Evolutionary conservation across 208 protist species (phyloP).

Genomic region (Trypanosoma rangeli): DNA sequence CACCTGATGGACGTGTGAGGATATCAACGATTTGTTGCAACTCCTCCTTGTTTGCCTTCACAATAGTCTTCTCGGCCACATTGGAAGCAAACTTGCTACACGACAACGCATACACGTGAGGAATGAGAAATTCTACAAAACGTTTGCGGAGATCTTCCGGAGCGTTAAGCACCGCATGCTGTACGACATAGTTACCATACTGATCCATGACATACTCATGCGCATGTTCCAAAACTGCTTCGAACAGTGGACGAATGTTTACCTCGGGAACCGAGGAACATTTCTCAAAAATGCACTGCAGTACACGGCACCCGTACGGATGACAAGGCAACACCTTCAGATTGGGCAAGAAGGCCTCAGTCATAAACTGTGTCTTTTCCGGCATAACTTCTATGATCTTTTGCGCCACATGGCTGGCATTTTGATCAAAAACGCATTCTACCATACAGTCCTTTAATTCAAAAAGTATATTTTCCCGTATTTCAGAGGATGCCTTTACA

Average conservation of each 20-base stretch:
- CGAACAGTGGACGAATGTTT: slow-evolving; percentile 77
- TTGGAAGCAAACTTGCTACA: slow-evolving; percentile 98
- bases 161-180: slow-evolving; percentile 96
- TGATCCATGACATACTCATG: slow-evolving; percentile 93
- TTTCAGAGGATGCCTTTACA: slow-evolving; percentile 52
- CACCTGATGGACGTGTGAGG: slow-evolving; percentile 44
- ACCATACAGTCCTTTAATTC: slow-evolving; percentile 93
- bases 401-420: slow-evolving; percentile 99
- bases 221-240: slow-evolving; percentile 84
- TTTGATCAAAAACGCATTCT: slow-evolving; percentile 97
- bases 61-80: slow-evolving; percentile 97
- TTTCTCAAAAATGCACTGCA: slow-evolving; percentile 95
- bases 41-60: slow-evolving; percentile 69
- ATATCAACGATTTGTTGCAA: slow-evolving; percentile 78
- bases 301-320: slow-evolving; percentile 98
- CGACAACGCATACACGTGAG: slow-evolving; percentile 78
- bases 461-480: slow-evolving; percentile 46
- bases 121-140: slow-evolving; percentile 72
- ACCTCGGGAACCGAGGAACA: slow-evolving; percentile 43
- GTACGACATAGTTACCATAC: slow-evolving; percentile 99
- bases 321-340: slow-evolving; percentile 92
- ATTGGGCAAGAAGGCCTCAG: slow-evolving; percentile 91
- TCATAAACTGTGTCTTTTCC: slow-evolving; percentile 86
- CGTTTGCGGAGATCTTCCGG: slow-evolving; percentile 65
- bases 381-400: slow-evolving; percentile 97